Evolutionary conservation across 805 yeast genomes (phyloP).

Genomic region (Ogataea nitratoaversa): DNA sequence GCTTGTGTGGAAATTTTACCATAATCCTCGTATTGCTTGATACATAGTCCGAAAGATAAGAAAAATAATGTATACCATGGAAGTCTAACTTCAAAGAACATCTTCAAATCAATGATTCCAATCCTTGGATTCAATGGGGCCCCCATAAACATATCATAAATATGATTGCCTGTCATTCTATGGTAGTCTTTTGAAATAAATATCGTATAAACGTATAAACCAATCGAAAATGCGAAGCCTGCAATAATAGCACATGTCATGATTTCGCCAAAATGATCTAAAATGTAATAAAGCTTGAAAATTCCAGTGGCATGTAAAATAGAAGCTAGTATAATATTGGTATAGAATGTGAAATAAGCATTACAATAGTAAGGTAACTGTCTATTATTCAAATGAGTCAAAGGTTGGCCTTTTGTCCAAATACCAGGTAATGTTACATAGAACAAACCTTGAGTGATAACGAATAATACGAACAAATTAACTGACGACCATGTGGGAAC

Average conservation of each 20-base stretch:
- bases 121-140: conserved; percentile 95
- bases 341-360: conserved; percentile 81
- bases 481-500: conserved; percentile 60
- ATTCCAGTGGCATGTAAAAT: conserved; percentile 68
- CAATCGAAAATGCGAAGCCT: conserved; percentile 68
- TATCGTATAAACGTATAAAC: conserved; percentile 66
- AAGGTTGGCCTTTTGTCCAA: conserved; percentile 93
- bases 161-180: conserved; percentile 84
- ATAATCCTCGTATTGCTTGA: conserved; percentile 75
- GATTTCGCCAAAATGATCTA: conserved; percentile 84
- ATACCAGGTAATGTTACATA: conserved; percentile 88
- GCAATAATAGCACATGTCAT: conserved; percentile 87
- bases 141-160: conserved; percentile 95
- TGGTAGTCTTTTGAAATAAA: conserved; percentile 70
- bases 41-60: conserved; percentile 65
- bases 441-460: conserved; percentile 63
- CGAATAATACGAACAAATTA: conserved; percentile 66
- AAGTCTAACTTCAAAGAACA: conserved; percentile 95
- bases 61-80: conserved; percentile 94
- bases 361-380: conserved; percentile 92
- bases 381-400: conserved; percentile 70
- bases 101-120: conserved; percentile 88
- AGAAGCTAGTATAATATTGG: conserved; percentile 53
- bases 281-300: conserved; percentile 67
- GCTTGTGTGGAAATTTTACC: conserved; percentile 81